These are phyloP conservation scores for Dentipellis sp. DNA, from an alignment of 768 basidiomycete genomes.

Conservation along the genomic window DNA sequence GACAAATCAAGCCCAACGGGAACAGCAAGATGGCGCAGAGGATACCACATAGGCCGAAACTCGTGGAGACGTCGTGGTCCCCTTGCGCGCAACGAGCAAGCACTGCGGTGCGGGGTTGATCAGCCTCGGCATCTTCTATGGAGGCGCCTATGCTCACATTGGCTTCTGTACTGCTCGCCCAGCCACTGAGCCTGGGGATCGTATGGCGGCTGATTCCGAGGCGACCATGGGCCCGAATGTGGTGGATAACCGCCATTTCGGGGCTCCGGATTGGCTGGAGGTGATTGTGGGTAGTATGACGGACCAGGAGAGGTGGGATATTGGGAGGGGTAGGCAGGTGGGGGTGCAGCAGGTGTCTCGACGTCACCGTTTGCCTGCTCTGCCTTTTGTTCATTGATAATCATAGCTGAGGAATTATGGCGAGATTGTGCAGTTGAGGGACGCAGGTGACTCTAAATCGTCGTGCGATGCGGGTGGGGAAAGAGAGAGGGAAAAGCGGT, in stretches of 20 bases:
- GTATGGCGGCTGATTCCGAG: neutral
- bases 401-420: neutral
- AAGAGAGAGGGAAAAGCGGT: too few relatives aligned
- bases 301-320: neutral
- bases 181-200: slow-evolving; percentile 2
- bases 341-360: neutral
- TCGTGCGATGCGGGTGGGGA: too few relatives aligned
- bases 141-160: slow-evolving; percentile 7
- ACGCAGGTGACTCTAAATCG: too few relatives aligned
- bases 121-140: too few relatives aligned
- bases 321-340: neutral
- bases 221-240: neutral
- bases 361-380: neutral
- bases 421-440: too few relatives aligned
- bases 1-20: slow-evolving; percentile 20
- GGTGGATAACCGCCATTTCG: slow-evolving; percentile 5
- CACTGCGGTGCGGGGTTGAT: slow-evolving; percentile 5
- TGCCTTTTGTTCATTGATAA: neutral
- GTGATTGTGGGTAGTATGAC: neutral
- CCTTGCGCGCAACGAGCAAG: slow-evolving; percentile 21
- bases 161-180: slow-evolving; percentile 12
- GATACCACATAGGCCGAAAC: slow-evolving; percentile 22
- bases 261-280: neutral
- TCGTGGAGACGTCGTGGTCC: slow-evolving; percentile 19
- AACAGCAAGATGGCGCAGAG: slow-evolving; percentile 21